Percentiles rank a stretch among this genome's conserved stretches.
These are phyloP conservation scores for Sugiyamaella valdiviana DNA, from an alignment of 805 yeast species.

Conservation along the genomic window DNA sequence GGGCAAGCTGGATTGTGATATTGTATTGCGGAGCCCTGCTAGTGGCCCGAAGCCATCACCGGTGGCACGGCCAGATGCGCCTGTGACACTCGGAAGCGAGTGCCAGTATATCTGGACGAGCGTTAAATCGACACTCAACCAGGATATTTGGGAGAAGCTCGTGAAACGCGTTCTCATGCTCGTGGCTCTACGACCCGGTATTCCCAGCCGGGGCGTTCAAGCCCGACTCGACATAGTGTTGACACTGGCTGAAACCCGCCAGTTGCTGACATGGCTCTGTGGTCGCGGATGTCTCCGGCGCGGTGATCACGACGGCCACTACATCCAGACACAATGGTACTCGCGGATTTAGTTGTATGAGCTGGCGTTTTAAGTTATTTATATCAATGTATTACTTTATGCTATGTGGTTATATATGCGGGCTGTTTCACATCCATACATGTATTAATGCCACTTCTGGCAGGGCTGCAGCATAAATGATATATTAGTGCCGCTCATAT, in stretches of 20 bases:
- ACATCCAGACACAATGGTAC: slow-evolving; percentile 25
- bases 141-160: slow-evolving; percentile 53
- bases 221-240: slow-evolving; percentile 21
- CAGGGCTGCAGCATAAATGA: too few relatives aligned
- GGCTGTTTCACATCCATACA: background rate
- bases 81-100: slow-evolving; percentile 11
- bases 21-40: slow-evolving; percentile 32
- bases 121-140: slow-evolving; percentile 53
- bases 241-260: slow-evolving; percentile 23
- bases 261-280: slow-evolving; percentile 26
- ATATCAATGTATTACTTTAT: too few relatives aligned
- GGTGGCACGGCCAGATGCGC: slow-evolving; percentile 12
- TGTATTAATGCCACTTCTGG: background rate
- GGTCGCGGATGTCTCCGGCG: slow-evolving; percentile 10
- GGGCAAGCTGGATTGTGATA: slow-evolving; percentile 59
- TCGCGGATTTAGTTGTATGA: background rate
- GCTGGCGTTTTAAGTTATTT: too few relatives aligned
- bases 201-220: slow-evolving; percentile 28
- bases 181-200: slow-evolving; percentile 52
- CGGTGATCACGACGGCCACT: slow-evolving; percentile 21
- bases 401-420: background rate
- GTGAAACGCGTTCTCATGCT: slow-evolving; percentile 42
- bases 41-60: slow-evolving; percentile 3
- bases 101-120: slow-evolving; percentile 51
- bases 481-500: too few relatives aligned